These are phyloP conservation scores for Penicillium sp. DNA, from an alignment of 2,329 filamentous ascomycete genomes.

Conservation along the genomic window DNA sequence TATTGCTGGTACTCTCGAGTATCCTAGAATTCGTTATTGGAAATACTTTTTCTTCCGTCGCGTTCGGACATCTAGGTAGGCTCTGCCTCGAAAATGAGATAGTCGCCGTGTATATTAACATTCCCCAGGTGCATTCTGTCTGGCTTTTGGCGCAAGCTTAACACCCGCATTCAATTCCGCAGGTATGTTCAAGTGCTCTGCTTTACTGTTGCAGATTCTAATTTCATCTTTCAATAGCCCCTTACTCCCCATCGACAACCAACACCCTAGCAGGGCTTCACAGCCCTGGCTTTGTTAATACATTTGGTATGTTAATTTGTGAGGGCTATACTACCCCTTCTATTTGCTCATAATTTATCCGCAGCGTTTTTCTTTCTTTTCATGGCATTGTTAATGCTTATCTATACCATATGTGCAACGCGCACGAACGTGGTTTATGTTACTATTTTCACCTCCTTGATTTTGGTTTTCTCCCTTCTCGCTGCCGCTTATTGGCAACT, in stretches of 20 bases:
- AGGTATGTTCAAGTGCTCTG: not conserved
- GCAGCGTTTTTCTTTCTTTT: slow-evolving; percentile 18
- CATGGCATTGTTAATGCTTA: slow-evolving; percentile 16
- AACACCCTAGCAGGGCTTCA: slow-evolving; percentile 14
- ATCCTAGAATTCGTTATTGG: slow-evolving; percentile 41
- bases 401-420: slow-evolving; percentile 16
- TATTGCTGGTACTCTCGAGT: slow-evolving; percentile 38
- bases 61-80: slow-evolving; percentile 25
- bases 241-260: slow-evolving; percentile 11
- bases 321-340: not conserved
- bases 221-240: slow-evolving; percentile 3
- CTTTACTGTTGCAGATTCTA: not conserved
- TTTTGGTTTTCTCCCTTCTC: slow-evolving; percentile 13
- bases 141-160: slow-evolving; percentile 16
- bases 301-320: slow-evolving; percentile 10
- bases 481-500: slow-evolving; percentile 16
- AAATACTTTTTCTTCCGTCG: slow-evolving; percentile 35
- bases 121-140: slow-evolving; percentile 14
- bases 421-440: slow-evolving; percentile 13
- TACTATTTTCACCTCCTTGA: slow-evolving; percentile 9
- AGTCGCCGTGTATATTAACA: not conserved
- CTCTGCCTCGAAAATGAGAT: not conserved
- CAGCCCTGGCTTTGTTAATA: slow-evolving; percentile 17
- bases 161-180: slow-evolving; percentile 17
- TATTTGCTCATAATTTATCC: not conserved